Evolutionary conservation across 768 basidiomycete genomes (phyloP).

Genomic region (Clitopilus hobsonii): DNA sequence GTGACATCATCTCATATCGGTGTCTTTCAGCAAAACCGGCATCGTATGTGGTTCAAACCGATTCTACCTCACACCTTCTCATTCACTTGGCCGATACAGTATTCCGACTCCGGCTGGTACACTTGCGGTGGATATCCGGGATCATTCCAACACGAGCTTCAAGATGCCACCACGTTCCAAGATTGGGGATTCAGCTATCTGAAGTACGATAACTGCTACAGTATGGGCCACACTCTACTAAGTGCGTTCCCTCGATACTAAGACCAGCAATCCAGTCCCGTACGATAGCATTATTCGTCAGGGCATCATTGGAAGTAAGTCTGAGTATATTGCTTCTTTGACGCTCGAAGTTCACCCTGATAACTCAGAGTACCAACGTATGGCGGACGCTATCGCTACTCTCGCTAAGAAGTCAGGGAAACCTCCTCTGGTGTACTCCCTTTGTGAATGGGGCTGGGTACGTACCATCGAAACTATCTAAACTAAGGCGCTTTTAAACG

Average conservation of each 20-base stretch:
- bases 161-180: slow-evolving; percentile 51
- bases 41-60: slow-evolving; percentile 29
- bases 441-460: slow-evolving; percentile 67
- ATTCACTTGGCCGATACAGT: slow-evolving; percentile 23
- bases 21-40: slow-evolving; percentile 31
- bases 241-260: not conserved
- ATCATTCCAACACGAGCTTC: slow-evolving; percentile 53
- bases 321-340: slow-evolving; percentile 1
- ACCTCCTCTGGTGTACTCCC: slow-evolving; percentile 48
- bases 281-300: slow-evolving; percentile 51
- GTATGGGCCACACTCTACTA: slow-evolving; percentile 22
- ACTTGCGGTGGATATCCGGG: slow-evolving; percentile 65
- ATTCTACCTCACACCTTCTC: not conserved
- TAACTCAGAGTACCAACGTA: slow-evolving; percentile 38
- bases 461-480: slow-evolving; percentile 15
- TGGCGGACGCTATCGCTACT: slow-evolving; percentile 53
- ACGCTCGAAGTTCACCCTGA: not conserved
- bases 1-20: not conserved
- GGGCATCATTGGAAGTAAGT: slow-evolving; percentile 52
- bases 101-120: slow-evolving; percentile 63
- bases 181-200: slow-evolving; percentile 67
- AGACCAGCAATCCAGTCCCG: slow-evolving; percentile 32
- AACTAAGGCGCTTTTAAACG: too few relatives aligned
- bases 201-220: slow-evolving; percentile 59
- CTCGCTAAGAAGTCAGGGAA: slow-evolving; percentile 40